Evolutionary conservation across 352 stramenopile species (phyloP).

Genomic region (Globisporangium spiculum): DNA sequence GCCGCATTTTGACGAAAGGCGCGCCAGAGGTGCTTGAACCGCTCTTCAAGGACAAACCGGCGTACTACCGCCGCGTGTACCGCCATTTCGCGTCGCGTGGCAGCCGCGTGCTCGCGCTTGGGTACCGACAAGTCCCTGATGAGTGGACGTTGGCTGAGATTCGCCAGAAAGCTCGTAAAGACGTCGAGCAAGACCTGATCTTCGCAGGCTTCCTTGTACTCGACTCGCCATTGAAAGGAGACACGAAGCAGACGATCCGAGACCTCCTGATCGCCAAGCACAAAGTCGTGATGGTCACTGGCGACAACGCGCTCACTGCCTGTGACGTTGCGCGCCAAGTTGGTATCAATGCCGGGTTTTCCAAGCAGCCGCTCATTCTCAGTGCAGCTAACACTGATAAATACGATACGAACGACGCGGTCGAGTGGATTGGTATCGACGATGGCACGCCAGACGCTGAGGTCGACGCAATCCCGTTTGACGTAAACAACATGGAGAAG

Average conservation of each 20-base stretch:
- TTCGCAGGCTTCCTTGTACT: slow-evolving; percentile 94
- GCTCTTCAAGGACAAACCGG: slow-evolving; percentile 71
- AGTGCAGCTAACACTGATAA: slow-evolving; percentile 1
- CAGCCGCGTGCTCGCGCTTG: slow-evolving; percentile 87
- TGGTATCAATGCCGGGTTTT: slow-evolving; percentile 43
- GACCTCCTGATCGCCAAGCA: slow-evolving; percentile 81
- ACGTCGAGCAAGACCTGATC: slow-evolving; percentile 79
- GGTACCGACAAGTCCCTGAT: slow-evolving; percentile 50
- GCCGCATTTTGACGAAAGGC: slow-evolving; percentile 88
- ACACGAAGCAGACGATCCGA: slow-evolving; percentile 83
- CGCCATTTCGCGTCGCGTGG: slow-evolving; percentile 41
- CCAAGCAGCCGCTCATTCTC: slow-evolving; percentile 26
- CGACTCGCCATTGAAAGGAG: slow-evolving; percentile 90
- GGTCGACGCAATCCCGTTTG: slow-evolving; percentile 19
- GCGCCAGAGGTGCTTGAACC: slow-evolving; percentile 88
- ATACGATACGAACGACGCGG: not conserved
- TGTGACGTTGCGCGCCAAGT: slow-evolving; percentile 91
- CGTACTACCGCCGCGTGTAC: slow-evolving; percentile 53
- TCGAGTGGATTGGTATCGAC: slow-evolving; percentile 31
- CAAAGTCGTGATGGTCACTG: slow-evolving; percentile 92
- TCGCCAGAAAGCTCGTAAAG: slow-evolving; percentile 25
- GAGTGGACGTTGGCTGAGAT: slow-evolving; percentile 24
- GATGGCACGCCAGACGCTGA: slow-evolving; percentile 20
- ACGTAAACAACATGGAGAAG: slow-evolving; percentile 4
- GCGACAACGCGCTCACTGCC: slow-evolving; percentile 92